Base-by-base conservation (phyloP, 176 grass and related monocot species). In the Oryza nivara region DNA sequence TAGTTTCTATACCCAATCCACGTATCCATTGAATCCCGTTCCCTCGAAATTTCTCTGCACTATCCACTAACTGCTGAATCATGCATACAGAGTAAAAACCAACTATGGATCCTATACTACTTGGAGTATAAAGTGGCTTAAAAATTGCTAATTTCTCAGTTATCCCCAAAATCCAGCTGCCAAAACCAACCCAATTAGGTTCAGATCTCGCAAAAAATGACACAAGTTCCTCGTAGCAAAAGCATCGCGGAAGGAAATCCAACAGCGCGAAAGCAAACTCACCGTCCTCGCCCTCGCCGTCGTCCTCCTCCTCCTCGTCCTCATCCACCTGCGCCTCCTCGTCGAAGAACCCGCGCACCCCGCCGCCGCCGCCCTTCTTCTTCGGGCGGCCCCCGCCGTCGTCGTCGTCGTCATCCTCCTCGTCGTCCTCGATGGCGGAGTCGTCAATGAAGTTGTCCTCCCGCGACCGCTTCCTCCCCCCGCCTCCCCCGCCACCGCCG, bases 211-310 rank as follows among this genome's bases (percentile, higher is more conserved):
- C 15, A 19, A 51, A 19, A 51, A 20, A 82, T n/a, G 19, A 32
- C 1, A 23, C 6, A 70, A 8, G 48, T 44, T 63, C 11, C n/a
- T 19, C 1, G 34, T 35, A 15, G 30, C 8, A 76, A 76, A 11
- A 75, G 79, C 58, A 73, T 41, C 65, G 49, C 30, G 26, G 20
- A 48, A 11, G 36, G 40, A 76, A 76, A 86, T 26, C 46, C 22
- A 73, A 74, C 4, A 75, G 54, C 20, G 11, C 13, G 0, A 41
- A 56, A 71, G 11, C 26, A 81, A 81, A 81, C 79, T 85, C 91
- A 94, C 97, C 93, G 3, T 99, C 93, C 66, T 99, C 97, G 41
- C 93, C 97, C 26, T 99, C 93, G 35, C 92, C 93, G 4, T 99
- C 97, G 28, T 99, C 97, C 70, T 99, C 97, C 67, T 96, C 97